Base-by-base conservation (phyloP, 495 filamentous ascomycete genomes). In the Aspergillus wentii region DNA sequence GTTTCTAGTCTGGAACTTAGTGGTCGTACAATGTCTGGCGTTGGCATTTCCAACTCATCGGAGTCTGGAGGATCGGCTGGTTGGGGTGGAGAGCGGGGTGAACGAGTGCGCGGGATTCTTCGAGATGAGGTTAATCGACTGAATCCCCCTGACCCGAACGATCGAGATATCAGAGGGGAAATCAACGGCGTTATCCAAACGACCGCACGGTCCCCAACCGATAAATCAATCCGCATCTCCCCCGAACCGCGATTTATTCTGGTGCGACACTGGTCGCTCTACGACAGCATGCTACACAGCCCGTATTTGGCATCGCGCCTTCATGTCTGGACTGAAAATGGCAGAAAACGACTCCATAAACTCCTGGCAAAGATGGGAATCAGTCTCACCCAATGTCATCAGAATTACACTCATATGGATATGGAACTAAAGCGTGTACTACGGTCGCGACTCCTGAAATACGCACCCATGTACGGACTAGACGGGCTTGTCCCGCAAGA, bases 341-440 rank as follows among this genome's bases (percentile, higher is more conserved):
- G 92, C 13, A 70, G 84, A 16, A 94, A 95, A 57, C 78, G 91
- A 26, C 68, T 98, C n/a, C 88, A 97, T 61, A 96, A 95, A 54
- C 72, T 98, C 1, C 72, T 98, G 8, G 92, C 92, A 22, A 98
- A 96, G 59, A 98, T 98, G 94, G 92, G 92, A 17, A 86, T 98
- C 48, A 90, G 85, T 59, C 68, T 97, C 20, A 84, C 78, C 14
- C 91, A 97, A 68, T 95, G 89, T 64, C 88, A 87, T 46, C 90
- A 96, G 57, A 90, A 76, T 52, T 98, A 98, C 57, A 86, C 89
- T 2, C 92, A 98, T 61, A 95, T 98, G 88, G 94, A 98, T 56
- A 91, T 97, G 85, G 81, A 92, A 52, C 66, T 98, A 25, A 98
- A 98, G 62, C 81, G 86, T 16, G 85, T 84, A 9, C 66, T 98